Percentiles rank a stretch among this genome's conserved stretches.
phyloP scores from a whole-genome alignment of 768 basidiomycete species.

The Dendrothele bispora region DNA sequence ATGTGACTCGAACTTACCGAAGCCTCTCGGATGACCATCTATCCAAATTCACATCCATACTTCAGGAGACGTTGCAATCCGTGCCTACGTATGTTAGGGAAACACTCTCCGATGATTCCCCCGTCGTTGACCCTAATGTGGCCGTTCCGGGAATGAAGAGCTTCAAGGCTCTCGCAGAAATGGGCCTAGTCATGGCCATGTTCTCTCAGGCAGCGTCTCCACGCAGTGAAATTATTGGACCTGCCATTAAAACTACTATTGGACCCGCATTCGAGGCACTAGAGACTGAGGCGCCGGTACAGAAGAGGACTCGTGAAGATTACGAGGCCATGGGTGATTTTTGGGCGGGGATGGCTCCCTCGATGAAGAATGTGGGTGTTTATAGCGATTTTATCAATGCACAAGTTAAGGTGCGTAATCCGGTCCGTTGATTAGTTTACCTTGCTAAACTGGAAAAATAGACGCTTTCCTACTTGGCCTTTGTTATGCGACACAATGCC shows the following conservation, averaged over 20 bases:
- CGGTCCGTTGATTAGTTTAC: neutral
- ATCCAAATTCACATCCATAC: constrained; percentile 76
- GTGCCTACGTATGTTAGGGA: constrained; percentile 72
- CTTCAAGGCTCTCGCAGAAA: constrained; percentile 93
- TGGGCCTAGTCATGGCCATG: constrained; percentile 88
- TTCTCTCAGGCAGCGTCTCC: constrained; percentile 84
- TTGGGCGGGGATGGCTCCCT: constrained; percentile 81
- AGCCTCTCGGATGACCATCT: constrained; percentile 71
- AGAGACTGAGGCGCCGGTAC: constrained; percentile 77
- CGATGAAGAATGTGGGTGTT: constrained; percentile 67
- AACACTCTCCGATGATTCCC: constrained; percentile 69
- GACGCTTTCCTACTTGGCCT: constrained; percentile 92
- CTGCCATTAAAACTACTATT: constrained; percentile 69
- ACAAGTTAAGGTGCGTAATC: constrained; percentile 78
- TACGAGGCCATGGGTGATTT: constrained; percentile 78
- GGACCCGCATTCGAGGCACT: constrained; percentile 80
- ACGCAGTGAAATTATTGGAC: constrained; percentile 58
- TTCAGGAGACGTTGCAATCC: constrained; percentile 76
- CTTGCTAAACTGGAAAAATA: constrained; percentile 23
- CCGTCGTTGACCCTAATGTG: constrained; percentile 50
- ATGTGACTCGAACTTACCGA: constrained; percentile 80
- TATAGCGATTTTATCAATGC: constrained; percentile 85
- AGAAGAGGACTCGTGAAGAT: constrained; percentile 73
- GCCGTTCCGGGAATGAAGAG: constrained; percentile 76
- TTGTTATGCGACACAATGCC: constrained; percentile 68